A percentile compares a stretch with the other conserved stretches of the same genome.
Evolutionary conservation across 2,329 filamentous ascomycete species (phyloP).

Genomic region (Aspergillus jensenii): DNA sequence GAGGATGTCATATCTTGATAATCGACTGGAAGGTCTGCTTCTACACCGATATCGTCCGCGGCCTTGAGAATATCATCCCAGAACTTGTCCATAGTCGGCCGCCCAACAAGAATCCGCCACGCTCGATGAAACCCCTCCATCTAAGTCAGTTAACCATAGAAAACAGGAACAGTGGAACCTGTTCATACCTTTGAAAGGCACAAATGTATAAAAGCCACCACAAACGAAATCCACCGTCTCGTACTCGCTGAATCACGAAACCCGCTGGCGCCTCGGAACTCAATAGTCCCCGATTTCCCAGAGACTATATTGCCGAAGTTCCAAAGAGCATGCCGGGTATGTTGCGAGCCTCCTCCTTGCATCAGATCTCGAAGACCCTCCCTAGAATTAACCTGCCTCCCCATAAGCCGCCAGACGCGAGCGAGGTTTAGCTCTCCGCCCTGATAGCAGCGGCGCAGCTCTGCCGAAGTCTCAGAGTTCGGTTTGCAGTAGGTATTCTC

Average conservation of each 20-base stretch:
- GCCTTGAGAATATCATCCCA: no score
- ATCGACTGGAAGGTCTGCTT: no score
- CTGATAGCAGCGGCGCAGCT: no score
- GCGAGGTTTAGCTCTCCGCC: no score
- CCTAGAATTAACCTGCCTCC: neutral
- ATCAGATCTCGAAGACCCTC: neutral
- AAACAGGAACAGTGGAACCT: accelerated
- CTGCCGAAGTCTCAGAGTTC: neutral
- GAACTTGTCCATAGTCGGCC: no score
- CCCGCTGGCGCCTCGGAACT: neutral
- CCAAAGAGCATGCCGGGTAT: neutral
- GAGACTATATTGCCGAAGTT: neutral
- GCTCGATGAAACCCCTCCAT: no score
- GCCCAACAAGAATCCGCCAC: no score
- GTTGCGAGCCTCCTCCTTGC: neutral
- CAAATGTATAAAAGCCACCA: neutral
- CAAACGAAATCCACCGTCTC: neutral
- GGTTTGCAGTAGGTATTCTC: neutral
- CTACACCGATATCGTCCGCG: no score
- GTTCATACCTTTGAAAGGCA: neutral
- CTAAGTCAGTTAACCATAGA: no score
- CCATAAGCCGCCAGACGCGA: no score
- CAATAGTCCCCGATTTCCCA: neutral
- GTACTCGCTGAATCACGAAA: neutral
- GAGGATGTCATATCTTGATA: no score